Evolutionary conservation across 169 alveolate species (phyloP), one percentile per base, ranked within the genome.

Genomic region (Sarcocystis neurona): DNA sequence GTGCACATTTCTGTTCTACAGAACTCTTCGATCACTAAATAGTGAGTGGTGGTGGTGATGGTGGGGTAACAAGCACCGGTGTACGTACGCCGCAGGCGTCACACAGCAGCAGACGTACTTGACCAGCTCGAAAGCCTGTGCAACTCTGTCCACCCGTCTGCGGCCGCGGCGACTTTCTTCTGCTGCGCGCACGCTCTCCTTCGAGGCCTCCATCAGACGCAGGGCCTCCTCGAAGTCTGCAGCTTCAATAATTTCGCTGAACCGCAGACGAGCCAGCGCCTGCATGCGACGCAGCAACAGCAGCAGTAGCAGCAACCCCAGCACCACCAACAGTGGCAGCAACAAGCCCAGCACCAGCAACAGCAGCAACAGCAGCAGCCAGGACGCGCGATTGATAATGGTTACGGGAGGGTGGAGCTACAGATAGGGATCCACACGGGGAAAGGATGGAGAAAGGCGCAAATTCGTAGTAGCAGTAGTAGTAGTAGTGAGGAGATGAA

Each of bases 241-340:
- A 12, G 46, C 63, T 46, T 82, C 89, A 15, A 82, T 46, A 60
- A 32, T 12, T 43, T 43, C 60, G 58, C 78, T 50, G 27, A 41
- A 68, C 60, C 89, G 89, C 66, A 82, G 66, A 1, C 89, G 72
- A 2, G 89, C 89, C 47, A 82, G 46, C 34, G 89, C 89, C 89
- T 82, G 75, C 48, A 34, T 3, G 32, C 50, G 30, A 5, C 5
- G 30, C 8, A 10, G 46, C 53, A 39, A 23, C 84, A 10, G 60
- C 32, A 75, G 60, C 6, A 75, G 20, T 10, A 20, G 30, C 30
- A 10, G 63, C 20, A 53, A 20, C 63, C 30, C 20, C 77, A 39
- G 77, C 77, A 66, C 44, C 30, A 66, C 44, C 30, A 30, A 27
- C 77, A 66, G 77, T 41, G 32, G 39, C 77, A 66, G 77, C 77